Base-by-base conservation (phyloP, 1,139 yeast species). In the Protomyces inundatus region DNA sequence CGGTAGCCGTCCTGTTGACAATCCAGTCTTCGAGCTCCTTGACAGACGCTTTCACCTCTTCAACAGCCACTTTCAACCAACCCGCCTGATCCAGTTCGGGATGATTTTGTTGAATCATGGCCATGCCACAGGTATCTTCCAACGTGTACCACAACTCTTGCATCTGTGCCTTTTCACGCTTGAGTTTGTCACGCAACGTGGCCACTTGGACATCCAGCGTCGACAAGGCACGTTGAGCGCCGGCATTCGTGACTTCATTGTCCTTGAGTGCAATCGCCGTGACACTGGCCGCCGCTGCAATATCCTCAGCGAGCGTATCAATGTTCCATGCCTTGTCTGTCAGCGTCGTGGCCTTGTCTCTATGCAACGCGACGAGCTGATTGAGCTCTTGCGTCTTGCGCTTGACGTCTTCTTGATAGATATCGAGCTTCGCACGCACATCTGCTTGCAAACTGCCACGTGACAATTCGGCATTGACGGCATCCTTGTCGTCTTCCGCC, bases 401-500 rank as follows among this genome's bases (percentile, higher is more conserved):
- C 37, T 65, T 64, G 5, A 56, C 39, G 9, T 69, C 70, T 10
- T 64, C 66, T 10, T 56, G 42, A 39, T 66, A 39, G 7, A 69
- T 52, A 10, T 54, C 66, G 12, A 69, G 50, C 53, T 69, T 67
- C 7, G 70, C 70, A 3, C 69, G 66, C 55, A 54, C 55, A 35
- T 69, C 69, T 7, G 68, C 57, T 32, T 64, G 69, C 58, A 55
- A 79, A 6, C 76, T 73, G 6, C 73, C 75, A 6, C 71, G 70
- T 12, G 78, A 68, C 67, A 76, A 77, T 58, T 78, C 82, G 63
- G 77, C 76, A 55, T 81, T 71, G 1, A 77, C 65, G 69, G 77
- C 73, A 66, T 84, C 87, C 30, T 82, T 67, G 1, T 75, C 71
- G 53, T 79, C 81, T 33, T 79, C 73, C 34, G 69, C 67, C 16